Evolutionary conservation across 345 rosid genomes (phyloP).

Genomic region (Heritiera fomes): DNA sequence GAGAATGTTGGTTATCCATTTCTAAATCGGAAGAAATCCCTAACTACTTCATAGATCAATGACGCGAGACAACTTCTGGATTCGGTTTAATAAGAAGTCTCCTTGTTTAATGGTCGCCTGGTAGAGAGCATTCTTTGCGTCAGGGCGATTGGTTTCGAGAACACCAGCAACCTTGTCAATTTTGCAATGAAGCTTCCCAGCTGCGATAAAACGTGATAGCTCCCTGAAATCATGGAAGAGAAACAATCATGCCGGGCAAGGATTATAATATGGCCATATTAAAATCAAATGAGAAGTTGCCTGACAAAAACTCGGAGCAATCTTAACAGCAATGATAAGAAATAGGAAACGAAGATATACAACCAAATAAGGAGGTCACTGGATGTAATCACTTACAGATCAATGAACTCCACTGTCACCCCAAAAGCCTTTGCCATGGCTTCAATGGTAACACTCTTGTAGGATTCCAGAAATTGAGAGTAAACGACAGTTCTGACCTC

Average conservation of each 20-base stretch:
- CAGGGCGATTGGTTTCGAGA: slow-evolving; percentile 97
- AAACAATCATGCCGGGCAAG: background rate
- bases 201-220: slow-evolving; percentile 93
- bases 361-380: background rate
- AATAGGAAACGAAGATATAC: background rate
- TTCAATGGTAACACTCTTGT: slow-evolving; percentile 93
- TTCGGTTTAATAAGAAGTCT: slow-evolving; percentile 90
- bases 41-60: slow-evolving; percentile 70
- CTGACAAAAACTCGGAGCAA: background rate
- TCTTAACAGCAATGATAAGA: background rate
- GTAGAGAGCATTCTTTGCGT: slow-evolving; percentile 97
- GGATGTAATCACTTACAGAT: slow-evolving; percentile 64
- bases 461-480: slow-evolving; percentile 95
- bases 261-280: too few relatives aligned
- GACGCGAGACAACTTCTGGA: slow-evolving; percentile 97
- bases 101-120: slow-evolving; percentile 99
- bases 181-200: slow-evolving; percentile 99
- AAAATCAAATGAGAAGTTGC: background rate
- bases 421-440: slow-evolving; percentile 99
- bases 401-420: slow-evolving; percentile 90
- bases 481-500: slow-evolving; percentile 92
- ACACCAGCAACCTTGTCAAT: slow-evolving; percentile 99
- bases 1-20: background rate
- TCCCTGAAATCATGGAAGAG: slow-evolving; percentile 54
- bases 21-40: slow-evolving; percentile 2